Conservation (phyloP, 2,329 filamentous ascomycete species). For the Monilinia polystroma region DNA sequence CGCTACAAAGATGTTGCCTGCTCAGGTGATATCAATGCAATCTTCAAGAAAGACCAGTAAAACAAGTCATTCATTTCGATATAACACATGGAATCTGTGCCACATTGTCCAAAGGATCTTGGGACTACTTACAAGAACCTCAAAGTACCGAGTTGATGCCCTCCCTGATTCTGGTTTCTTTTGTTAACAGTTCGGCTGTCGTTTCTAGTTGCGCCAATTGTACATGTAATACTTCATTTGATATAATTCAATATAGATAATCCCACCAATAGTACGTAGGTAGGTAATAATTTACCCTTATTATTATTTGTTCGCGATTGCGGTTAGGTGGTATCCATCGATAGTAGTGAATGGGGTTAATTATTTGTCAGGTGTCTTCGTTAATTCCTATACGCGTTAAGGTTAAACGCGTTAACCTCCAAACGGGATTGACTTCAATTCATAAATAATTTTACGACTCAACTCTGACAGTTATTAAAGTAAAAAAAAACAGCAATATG, state of each 20-base stretch:
- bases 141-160: too few relatives aligned
- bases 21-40: not conserved
- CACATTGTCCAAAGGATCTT: too few relatives aligned
- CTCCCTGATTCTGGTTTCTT: too few relatives aligned
- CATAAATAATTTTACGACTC: not conserved
- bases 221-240: not conserved
- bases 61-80: not conserved
- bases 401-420: not conserved
- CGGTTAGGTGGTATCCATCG: not conserved
- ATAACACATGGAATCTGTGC: not conserved
- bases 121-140: too few relatives aligned
- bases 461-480: not conserved
- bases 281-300: too few relatives aligned
- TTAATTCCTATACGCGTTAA: not conserved
- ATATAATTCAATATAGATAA: not conserved
- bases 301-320: too few relatives aligned
- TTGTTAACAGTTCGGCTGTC: too few relatives aligned
- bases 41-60: not conserved
- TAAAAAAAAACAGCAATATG: constrained; percentile 39
- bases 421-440: not conserved
- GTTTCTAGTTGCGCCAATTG: not conserved
- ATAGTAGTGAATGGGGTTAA: not conserved
- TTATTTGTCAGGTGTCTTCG: constrained; percentile 11
- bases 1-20: not conserved
- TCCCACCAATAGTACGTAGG: too few relatives aligned